These are phyloP conservation scores for Nitzschia sp. DNA, from an alignment of 108 stramenopile genomes.

Conservation along the genomic window DNA sequence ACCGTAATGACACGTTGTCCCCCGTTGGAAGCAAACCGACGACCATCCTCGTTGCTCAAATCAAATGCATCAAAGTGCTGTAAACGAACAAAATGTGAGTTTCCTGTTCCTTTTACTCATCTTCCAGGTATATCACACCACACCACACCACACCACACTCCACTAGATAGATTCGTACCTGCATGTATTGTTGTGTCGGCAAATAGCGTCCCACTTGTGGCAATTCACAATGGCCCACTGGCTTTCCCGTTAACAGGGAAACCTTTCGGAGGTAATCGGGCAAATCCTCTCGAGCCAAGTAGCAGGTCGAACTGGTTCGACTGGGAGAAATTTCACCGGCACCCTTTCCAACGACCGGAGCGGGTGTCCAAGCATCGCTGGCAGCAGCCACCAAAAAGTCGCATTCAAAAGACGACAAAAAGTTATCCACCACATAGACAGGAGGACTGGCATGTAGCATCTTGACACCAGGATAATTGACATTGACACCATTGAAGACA, in stretches of 20 bases:
- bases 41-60: slow-evolving; percentile 75
- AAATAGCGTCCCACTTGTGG: slow-evolving; percentile 92
- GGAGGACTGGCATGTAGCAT: slow-evolving; percentile 69
- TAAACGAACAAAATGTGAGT: background rate
- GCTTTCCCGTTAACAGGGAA: slow-evolving; percentile 75
- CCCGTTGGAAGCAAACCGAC: slow-evolving; percentile 82
- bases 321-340: slow-evolving; percentile 73
- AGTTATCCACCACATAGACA: slow-evolving; percentile 72
- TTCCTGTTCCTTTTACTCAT: too few relatives aligned
- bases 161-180: slow-evolving; percentile 19
- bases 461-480: slow-evolving; percentile 69
- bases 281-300: slow-evolving; percentile 80
- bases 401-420: slow-evolving; percentile 77
- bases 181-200: slow-evolving; percentile 78
- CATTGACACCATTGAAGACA: slow-evolving; percentile 86
- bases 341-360: slow-evolving; percentile 84
- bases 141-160: too few relatives aligned
- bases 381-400: slow-evolving; percentile 72
- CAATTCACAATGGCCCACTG: slow-evolving; percentile 81
- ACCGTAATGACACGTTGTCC: slow-evolving; percentile 93
- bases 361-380: slow-evolving; percentile 67
- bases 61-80: slow-evolving; percentile 90
- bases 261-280: slow-evolving; percentile 81
- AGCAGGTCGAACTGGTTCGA: slow-evolving; percentile 81
- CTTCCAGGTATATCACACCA: too few relatives aligned